Evolutionary conservation across 352 stramenopile species (phyloP), one percentile per base, ranked within the genome.

Genomic region (Plasmopara viticola): DNA sequence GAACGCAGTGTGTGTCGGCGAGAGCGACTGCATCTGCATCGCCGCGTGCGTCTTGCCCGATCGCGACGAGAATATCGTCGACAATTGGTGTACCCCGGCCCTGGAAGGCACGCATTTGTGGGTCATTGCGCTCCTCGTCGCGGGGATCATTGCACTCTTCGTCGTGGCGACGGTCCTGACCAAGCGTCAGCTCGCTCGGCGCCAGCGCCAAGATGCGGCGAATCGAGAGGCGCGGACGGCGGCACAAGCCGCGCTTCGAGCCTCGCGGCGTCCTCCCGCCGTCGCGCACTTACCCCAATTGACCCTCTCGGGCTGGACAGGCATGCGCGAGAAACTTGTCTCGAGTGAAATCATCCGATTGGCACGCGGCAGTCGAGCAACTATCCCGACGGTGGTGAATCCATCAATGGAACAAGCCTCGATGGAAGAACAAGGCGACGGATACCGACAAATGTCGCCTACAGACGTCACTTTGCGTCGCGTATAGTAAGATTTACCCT

Each of bases 291-390:
- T 68, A 40, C 60, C 62, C 17, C 57, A 68, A 14, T 48, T 84
- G 34, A 73, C 51, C 46, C 52, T 84, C 49, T 71, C 64, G n/a
- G 73, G 73, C 6, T 84, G 73, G 73, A 62, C 63, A 38, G 50
- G 52, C 17, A 77, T 77, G 68, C 62, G 70, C 13, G 73, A 84
- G 41, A 72, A 77, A 30, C 55, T 79, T 14, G 62, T 73, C 28
- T 64, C 64, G 5, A 66, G 25, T n/a, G 66, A 75, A 51, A 50
- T 68, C 6, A 44, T 38, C 17, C 46, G 28, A 17, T 48, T 66
- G 46, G 56, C 28, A 34, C 34, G 57, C 7, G 57, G 35, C 0
- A 44, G 12, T 18, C 8, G 20, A 13, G 34, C 49, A 12, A 49
- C 43, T 2, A 56, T 48, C 1, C 63, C 59, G 12, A 60, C 59